Conservation (phyloP, 2,329 filamentous ascomycete genomes). For the Ophiostoma sp. region DNA sequence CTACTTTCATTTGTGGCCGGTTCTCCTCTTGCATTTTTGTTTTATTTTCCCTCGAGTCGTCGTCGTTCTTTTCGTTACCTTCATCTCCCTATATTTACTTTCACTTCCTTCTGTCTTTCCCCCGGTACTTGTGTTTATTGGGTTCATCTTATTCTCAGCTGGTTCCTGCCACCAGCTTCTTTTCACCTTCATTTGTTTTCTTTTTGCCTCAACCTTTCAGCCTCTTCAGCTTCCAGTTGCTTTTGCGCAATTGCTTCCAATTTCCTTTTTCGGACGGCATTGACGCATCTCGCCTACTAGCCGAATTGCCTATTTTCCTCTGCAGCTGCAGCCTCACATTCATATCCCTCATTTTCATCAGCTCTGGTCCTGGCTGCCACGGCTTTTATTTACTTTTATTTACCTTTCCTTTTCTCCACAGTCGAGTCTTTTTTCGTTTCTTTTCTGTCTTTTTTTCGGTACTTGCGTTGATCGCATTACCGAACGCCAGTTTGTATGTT, state of each 20-base stretch:
- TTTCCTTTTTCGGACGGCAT: conserved; percentile 12
- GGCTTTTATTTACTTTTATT: background rate
- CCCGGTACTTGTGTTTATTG: background rate
- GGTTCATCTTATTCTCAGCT: background rate
- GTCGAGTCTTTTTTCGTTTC: background rate
- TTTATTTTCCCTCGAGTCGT: conserved; percentile 4
- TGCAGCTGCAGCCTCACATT: conserved; percentile 2
- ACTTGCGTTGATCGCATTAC: conserved; percentile 5
- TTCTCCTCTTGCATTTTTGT: conserved; percentile 29
- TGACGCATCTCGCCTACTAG: conserved; percentile 9
- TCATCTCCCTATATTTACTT: conserved; percentile 3
- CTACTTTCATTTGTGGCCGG: background rate
- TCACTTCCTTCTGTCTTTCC: conserved; percentile 27
- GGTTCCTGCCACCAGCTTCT: background rate
- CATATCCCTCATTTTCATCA: background rate
- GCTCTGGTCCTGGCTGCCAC: background rate
- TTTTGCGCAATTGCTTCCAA: background rate
- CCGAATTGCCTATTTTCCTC: conserved; percentile 9
- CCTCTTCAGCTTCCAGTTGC: background rate
- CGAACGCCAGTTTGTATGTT: conserved; percentile 1
- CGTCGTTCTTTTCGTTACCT: background rate
- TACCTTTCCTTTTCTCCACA: background rate
- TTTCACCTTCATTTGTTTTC: background rate
- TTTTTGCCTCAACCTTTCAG: background rate
- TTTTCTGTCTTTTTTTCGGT: background rate